Conservation (phyloP, 2,329 filamentous ascomycete species). For the Neocatenulostroma microsporum region DNA sequence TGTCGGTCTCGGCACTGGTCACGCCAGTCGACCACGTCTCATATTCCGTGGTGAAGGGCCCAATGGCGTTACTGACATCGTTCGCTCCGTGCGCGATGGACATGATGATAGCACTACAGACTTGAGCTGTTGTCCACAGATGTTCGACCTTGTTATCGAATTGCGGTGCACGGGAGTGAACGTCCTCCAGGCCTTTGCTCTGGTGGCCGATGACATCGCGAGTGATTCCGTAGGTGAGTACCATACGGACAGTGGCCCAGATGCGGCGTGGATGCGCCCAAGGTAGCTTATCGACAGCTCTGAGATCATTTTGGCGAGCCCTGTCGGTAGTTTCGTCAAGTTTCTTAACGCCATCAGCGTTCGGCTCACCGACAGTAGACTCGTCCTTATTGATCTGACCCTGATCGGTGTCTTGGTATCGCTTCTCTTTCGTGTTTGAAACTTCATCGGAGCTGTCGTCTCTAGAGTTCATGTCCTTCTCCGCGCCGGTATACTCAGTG, state of each 20-base stretch:
- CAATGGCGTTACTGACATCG: constrained; percentile 53
- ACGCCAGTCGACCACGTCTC: constrained; percentile 47
- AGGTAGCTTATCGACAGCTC: no score
- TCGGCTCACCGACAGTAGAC: no score
- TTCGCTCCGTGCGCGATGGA: constrained; percentile 62
- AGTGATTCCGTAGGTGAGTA: constrained; percentile 8
- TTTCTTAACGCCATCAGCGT: no score
- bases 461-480: no score
- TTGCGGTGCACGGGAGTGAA: constrained; percentile 49
- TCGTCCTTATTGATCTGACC: no score
- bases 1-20: constrained; percentile 39
- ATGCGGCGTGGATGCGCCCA: constrained; percentile 8
- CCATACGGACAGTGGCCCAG: constrained; percentile 3
- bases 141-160: constrained; percentile 55
- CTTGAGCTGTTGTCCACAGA: constrained; percentile 56
- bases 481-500: constrained; percentile 8
- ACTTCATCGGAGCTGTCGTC: no score
- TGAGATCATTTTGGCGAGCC: no score
- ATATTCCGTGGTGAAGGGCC: constrained; percentile 54
- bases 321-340: no score
- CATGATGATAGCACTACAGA: constrained; percentile 60
- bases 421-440: no score
- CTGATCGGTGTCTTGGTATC: no score
- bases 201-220: constrained; percentile 11
- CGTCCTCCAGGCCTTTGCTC: constrained; percentile 44